A percentile compares a stretch with the other conserved stretches of the same genome.
Conservation (phyloP, 78 protist species). For the Polysphondylium violaceum region DNA sequence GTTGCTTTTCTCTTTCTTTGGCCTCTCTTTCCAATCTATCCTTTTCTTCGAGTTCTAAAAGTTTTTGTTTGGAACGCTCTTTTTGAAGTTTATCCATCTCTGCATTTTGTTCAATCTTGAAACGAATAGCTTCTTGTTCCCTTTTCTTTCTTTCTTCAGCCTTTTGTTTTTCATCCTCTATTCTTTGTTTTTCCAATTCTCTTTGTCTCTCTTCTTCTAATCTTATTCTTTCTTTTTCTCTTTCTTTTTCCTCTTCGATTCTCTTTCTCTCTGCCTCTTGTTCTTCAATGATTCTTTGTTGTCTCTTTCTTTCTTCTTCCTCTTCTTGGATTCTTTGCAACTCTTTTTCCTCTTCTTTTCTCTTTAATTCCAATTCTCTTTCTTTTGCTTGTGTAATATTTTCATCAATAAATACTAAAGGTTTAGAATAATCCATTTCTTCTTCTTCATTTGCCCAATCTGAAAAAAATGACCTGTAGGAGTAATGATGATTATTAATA, state of each 20-base stretch:
- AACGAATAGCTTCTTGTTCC: neutral
- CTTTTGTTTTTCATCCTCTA: conserved; percentile 17
- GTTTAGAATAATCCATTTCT: conserved; percentile 70
- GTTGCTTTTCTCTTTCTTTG: neutral
- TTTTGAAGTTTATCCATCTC: neutral
- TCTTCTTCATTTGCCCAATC: conserved; percentile 76
- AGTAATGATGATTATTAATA: neutral
- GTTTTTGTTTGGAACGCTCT: conserved; percentile 31
- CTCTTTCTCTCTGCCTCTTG: conserved; percentile 16
- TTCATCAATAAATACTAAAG: conserved; percentile 71
- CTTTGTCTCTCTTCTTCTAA: conserved; percentile 9
- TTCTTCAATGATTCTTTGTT: conserved; percentile 18
- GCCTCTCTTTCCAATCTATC: conserved; percentile 5
- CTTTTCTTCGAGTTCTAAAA: conserved; percentile 12
- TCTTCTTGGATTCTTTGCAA: conserved; percentile 11
- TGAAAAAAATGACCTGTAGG: conserved; percentile 1
- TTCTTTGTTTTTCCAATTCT: conserved; percentile 19
- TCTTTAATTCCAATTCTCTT: conserved; percentile 43
- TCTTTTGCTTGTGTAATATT: conserved; percentile 53
- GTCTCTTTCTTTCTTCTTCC: conserved; percentile 24
- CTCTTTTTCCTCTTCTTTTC: conserved; percentile 37
- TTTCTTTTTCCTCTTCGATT: conserved; percentile 32
- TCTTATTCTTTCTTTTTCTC: conserved; percentile 24
- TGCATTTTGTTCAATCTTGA: neutral
- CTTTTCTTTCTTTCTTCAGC: conserved; percentile 2